Conservation (phyloP, 2,329 filamentous ascomycete species). For the Colletotrichum graminicola region DNA sequence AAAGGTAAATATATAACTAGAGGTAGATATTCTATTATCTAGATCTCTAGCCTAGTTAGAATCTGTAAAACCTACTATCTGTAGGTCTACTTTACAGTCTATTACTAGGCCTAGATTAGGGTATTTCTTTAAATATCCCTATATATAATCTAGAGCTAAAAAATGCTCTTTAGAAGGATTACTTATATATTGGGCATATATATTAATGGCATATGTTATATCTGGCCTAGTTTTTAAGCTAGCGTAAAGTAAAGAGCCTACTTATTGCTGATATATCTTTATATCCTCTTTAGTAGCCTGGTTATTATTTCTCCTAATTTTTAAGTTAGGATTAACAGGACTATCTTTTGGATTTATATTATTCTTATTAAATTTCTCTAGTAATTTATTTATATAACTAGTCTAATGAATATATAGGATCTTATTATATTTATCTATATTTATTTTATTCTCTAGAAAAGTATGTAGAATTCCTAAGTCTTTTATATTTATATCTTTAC, state of each 20-base stretch:
- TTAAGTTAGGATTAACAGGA: neutral
- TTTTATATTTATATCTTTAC: neutral
- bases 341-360: neutral
- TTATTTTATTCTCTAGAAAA: neutral
- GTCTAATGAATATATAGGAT: slow-evolving; percentile 1
- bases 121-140: neutral
- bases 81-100: neutral
- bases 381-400: neutral
- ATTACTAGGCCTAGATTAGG: neutral
- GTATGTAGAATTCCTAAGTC: neutral
- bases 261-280: neutral
- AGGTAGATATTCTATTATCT: neutral
- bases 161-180: neutral
- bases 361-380: slow-evolving; percentile 11
- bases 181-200: neutral
- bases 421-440: slow-evolving; percentile 1
- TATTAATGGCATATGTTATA: neutral
- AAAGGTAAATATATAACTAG: neutral
- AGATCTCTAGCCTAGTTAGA: neutral
- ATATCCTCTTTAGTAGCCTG: neutral
- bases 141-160: neutral
- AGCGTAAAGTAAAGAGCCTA: neutral
- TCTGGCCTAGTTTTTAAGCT: neutral
- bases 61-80: neutral
- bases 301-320: neutral